Evolutionary conservation across 2,329 filamentous ascomycete species (phyloP).

Genomic region (Neospermospora avenae): DNA sequence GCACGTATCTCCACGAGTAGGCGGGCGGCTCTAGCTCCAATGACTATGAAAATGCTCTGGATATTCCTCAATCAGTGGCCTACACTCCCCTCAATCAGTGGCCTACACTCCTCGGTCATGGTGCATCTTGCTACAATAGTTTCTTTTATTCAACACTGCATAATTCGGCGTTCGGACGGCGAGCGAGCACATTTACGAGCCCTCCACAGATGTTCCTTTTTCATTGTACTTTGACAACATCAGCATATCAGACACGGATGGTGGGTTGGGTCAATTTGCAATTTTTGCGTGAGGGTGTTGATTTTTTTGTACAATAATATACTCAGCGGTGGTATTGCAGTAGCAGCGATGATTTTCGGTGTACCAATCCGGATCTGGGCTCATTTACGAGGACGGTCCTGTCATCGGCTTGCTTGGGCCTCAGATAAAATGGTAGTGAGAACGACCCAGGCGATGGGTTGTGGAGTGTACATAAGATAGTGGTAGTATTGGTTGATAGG

Average conservation of each 20-base stretch:
- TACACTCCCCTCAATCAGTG: background rate
- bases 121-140: background rate
- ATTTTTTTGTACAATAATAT: background rate
- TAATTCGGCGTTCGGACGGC: background rate
- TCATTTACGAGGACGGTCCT: background rate
- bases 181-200: background rate
- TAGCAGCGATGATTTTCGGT: background rate
- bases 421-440: background rate
- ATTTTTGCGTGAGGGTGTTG: background rate
- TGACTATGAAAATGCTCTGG: no score
- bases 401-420: background rate
- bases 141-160: background rate
- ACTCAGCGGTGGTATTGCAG: background rate
- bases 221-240: background rate
- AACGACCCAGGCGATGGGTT: no score
- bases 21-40: no score
- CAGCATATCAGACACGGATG: background rate
- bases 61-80: no score
- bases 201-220: background rate
- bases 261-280: background rate
- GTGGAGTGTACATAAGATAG: no score
- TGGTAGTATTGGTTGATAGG: no score
- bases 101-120: background rate
- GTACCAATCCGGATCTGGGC: background rate
- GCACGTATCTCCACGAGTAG: constrained; percentile 67